Percentiles rank a stretch among this genome's conserved stretches.
phyloP scores from a whole-genome alignment of 768 basidiomycete species.

The Cystobasidium ongulense region DNA sequence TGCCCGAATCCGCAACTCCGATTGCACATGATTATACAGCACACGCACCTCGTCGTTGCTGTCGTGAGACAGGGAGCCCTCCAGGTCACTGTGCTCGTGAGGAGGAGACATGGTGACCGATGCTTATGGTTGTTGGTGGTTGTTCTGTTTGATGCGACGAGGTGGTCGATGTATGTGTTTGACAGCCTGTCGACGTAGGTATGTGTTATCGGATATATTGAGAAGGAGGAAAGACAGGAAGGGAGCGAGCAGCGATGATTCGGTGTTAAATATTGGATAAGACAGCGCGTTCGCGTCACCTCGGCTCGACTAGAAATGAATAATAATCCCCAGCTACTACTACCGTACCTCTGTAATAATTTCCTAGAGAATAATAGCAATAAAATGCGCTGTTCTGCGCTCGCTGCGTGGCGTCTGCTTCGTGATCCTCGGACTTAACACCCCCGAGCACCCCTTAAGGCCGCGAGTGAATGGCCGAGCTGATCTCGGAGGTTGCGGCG shows the following conservation, averaged over 20 bases:
- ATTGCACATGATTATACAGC: not conserved
- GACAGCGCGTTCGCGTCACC: not conserved
- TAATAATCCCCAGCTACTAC: too few species aligned
- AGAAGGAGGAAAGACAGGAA: too few species aligned
- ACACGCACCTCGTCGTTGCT: slow-evolving; percentile 5
- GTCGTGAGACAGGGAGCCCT: not conserved
- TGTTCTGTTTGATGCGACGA: not conserved
- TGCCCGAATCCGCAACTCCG: not conserved
- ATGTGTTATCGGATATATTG: too few species aligned
- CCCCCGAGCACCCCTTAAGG: not conserved
- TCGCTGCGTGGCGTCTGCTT: not conserved
- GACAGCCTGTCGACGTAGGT: too few species aligned
- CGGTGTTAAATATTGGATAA: too few species aligned
- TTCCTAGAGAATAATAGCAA: too few species aligned
- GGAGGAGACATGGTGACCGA: not conserved
- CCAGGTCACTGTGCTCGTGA: not conserved
- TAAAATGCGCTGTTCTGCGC: too few species aligned
- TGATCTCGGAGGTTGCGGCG: not conserved
- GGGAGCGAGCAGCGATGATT: too few species aligned
- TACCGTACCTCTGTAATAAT: too few species aligned
- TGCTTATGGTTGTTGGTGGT: too few species aligned
- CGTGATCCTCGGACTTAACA: slow-evolving; percentile 1
- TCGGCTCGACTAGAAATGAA: not conserved
- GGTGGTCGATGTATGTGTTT: too few species aligned
- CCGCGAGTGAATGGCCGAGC: not conserved